Base-by-base conservation (phyloP, 2,329 filamentous ascomycete species). In the Neurospora sp. region DNA sequence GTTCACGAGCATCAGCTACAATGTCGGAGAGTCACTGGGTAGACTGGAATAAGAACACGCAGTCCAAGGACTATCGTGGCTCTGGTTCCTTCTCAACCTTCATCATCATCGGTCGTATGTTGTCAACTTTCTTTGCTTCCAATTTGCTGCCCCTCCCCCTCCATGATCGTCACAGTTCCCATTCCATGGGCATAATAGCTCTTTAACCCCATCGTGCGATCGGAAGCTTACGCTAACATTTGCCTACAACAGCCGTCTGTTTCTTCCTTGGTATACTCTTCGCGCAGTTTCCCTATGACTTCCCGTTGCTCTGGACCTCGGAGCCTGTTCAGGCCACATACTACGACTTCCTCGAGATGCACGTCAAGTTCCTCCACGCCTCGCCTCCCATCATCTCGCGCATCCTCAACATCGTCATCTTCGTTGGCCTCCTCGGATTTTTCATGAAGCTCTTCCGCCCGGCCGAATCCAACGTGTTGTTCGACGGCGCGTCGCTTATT, bases 181-280 rank as follows among this genome's bases (percentile, higher is more conserved):
- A 41, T 69, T 43, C 73, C 67, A 66, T 33, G 28, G 28, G 33
- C 33, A 52, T 39, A 69, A 41, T 40, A 67, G 43, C 70, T 38
- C 67, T 36, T 66, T 28, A 37, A 67, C 52, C 70, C 69, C 43
- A 36, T 57, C 12, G 23, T 17, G 23, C 28, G 23, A 33, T 6
- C 12, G 28, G 38, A 57, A 52, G 66, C 67, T 68, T 66, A 19
- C 68, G 43, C 68, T 66, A 19, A 68, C 67, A 46, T 23, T 52
- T 15, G 46, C 23, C n/a, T 62, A n/a, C 68, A 19, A 38, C 76
- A 94, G 91, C 91, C 73, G 93, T 92, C 74, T 97, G 92, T 81
- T 99, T 99, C 88, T 97, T 98, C 87, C 91, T 99, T 74, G 96
- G 96, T 76, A 93, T 98, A 80, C 90, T 99, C 81, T 99, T 98